Evolutionary conservation across 352 stramenopile genomes (phyloP).

Genomic region (Pythium scleroteichum): DNA sequence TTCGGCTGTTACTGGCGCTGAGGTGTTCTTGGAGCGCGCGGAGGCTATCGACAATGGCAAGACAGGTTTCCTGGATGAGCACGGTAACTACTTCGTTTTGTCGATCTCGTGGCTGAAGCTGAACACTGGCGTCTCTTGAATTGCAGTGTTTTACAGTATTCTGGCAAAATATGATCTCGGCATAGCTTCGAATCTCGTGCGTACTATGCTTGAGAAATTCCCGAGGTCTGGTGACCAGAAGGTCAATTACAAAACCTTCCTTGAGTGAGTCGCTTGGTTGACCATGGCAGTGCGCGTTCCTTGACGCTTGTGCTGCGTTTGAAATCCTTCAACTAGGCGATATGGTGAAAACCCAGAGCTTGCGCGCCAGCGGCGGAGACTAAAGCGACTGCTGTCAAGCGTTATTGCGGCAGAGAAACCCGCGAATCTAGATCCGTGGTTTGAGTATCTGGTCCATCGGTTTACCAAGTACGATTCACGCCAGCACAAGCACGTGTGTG

Average conservation of each 20-base stretch:
- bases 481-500: slow-evolving; percentile 30
- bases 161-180: slow-evolving; percentile 34
- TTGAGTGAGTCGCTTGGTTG: slow-evolving; percentile 38
- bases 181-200: slow-evolving; percentile 33
- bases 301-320: neutral
- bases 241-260: slow-evolving; percentile 48
- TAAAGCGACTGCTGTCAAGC: slow-evolving; percentile 36
- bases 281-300: slow-evolving; percentile 3
- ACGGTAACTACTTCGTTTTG: slow-evolving; percentile 31
- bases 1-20: slow-evolving; percentile 47
- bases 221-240: slow-evolving; percentile 30
- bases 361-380: slow-evolving; percentile 37
- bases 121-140: neutral
- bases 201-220: slow-evolving; percentile 55
- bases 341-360: slow-evolving; percentile 49
- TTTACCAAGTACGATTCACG: slow-evolving; percentile 50
- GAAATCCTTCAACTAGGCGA: slow-evolving; percentile 26
- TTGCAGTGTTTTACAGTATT: slow-evolving; percentile 43
- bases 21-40: slow-evolving; percentile 51
- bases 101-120: neutral
- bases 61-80: slow-evolving; percentile 39
- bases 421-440: slow-evolving; percentile 24
- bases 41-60: slow-evolving; percentile 40
- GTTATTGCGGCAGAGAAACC: slow-evolving; percentile 19
- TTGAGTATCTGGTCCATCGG: slow-evolving; percentile 29